Conservation (phyloP, 1,139 yeast genomes). For the Yueomyces sp. region DNA sequence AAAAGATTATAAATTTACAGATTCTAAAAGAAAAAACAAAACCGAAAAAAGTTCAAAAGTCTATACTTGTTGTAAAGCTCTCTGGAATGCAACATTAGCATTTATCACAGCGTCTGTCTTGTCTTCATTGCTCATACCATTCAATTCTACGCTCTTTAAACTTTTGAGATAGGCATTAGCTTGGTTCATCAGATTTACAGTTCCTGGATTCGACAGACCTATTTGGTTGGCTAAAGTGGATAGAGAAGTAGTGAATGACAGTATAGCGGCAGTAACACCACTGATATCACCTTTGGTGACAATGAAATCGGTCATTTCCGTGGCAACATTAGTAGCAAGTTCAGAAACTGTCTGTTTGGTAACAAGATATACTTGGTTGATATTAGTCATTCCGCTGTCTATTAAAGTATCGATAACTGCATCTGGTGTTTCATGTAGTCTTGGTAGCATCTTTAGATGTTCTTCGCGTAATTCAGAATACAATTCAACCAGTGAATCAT, state of each 20-base stretch:
- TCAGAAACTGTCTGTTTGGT: slow-evolving; percentile 49
- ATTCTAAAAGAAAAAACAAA: no score
- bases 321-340: slow-evolving; percentile 70
- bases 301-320: slow-evolving; percentile 61
- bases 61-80: slow-evolving; percentile 39
- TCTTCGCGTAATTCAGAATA: slow-evolving; percentile 89
- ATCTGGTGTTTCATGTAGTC: slow-evolving; percentile 69
- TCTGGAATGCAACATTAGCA: slow-evolving; percentile 64
- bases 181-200: background rate
- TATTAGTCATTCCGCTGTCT: slow-evolving; percentile 53
- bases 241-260: slow-evolving; percentile 33
- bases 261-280: slow-evolving; percentile 49
- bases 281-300: slow-evolving; percentile 57
- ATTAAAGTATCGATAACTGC: slow-evolving; percentile 60
- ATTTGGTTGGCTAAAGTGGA: background rate
- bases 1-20: no score
- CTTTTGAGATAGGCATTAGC: background rate
- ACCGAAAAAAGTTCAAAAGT: no score
- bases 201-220: background rate
- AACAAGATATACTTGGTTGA: slow-evolving; percentile 40
- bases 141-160: slow-evolving; percentile 35
- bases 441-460: slow-evolving; percentile 67
- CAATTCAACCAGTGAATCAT: slow-evolving; percentile 79
- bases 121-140: slow-evolving; percentile 38
- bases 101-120: slow-evolving; percentile 67